A percentile compares a stretch with the other conserved stretches of the same genome.
Conservation (phyloP, 2,329 filamentous ascomycete species). For the Trichoderma cornu-damae region DNA sequence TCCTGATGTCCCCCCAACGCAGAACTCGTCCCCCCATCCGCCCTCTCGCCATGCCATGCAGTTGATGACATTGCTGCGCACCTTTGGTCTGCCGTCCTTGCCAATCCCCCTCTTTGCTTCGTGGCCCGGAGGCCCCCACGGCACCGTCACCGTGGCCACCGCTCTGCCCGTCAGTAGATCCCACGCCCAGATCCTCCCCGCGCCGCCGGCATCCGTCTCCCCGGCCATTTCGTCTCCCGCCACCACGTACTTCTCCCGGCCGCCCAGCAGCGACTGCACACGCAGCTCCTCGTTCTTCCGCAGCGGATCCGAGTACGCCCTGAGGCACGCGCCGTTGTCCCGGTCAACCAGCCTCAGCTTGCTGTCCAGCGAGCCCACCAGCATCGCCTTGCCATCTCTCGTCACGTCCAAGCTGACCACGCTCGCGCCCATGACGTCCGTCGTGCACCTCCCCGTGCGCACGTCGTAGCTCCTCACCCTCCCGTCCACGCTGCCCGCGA, state of each 20-base stretch:
- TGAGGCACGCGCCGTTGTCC: conserved; percentile 64
- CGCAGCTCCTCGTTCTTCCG: conserved; percentile 65
- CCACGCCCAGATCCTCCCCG: conserved; percentile 72
- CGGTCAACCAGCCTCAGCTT: conserved; percentile 77
- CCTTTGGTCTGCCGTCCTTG: conserved; percentile 56
- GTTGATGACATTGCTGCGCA: conserved; percentile 55
- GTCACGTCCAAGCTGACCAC: conserved; percentile 74
- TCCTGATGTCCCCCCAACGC: conserved; percentile 60
- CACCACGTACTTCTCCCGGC: conserved; percentile 70
- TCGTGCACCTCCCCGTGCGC: conserved; percentile 63
- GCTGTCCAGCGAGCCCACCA: conserved; percentile 72
- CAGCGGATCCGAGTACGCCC: conserved; percentile 57
- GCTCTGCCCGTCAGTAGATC: conserved; percentile 71
- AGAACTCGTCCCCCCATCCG: conserved; percentile 60
- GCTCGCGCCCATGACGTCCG: conserved; percentile 62
- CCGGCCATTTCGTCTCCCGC: conserved; percentile 67
- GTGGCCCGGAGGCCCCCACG: conserved; percentile 50
- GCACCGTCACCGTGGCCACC: conserved; percentile 55
- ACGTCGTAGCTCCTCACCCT: conserved; percentile 77
- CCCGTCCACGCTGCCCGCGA: conserved; percentile 79
- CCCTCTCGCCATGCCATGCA: conserved; percentile 59
- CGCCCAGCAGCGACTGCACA: conserved; percentile 70
- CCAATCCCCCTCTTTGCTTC: conserved; percentile 49
- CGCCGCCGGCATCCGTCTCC: conserved; percentile 29
- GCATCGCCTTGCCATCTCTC: conserved; percentile 65